Evolutionary conservation across 345 rosid genomes (phyloP), one percentile per base, ranked within the genome.

Genomic region (Heritiera fomes): DNA sequence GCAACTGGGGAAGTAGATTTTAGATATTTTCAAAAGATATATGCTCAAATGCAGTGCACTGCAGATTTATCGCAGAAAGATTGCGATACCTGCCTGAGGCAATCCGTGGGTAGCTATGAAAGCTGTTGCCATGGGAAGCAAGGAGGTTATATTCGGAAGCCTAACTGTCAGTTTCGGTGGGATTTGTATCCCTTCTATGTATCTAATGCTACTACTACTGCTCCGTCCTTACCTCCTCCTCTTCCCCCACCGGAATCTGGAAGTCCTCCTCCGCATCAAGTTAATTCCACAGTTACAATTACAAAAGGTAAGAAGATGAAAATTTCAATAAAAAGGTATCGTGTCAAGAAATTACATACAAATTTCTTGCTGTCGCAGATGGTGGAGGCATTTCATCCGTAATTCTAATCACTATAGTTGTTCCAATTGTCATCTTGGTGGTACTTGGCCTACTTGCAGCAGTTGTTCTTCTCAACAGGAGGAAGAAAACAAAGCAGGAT

Each of bases 121-220:
- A 81, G 14, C 1, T 79, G 84, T 73, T 84, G 59, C 70, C 66
- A 52, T 30, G 85, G 90, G 40, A 75, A 13, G 38, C 56, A 13
- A 43, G 95, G 95, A 10, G 88, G 90, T 62, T 71, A 28, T 18
- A 53, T 81, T 78, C 4, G 5, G 0, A 70, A 59, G 17, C 92
- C 94, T 15, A 92, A 80, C 68, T 90, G 94, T 64, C 40, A 14
- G 28, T 80, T 88, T 49, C 58, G 87, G 60, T 88, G 89, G 87
- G 93, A 86, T 72, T 43, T 85, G 75, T 81, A 83, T 77, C 78
- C 82, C 38, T 90, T 88, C 79, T 85, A 80, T 65, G 15, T 4
- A 63, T 56, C 75, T 43, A 77, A 72, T 6, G 74, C 75, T 40
- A 28, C 65, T 43, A 63, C 78, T 23, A 32, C 60, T 7, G 15